Evolutionary conservation across 1,139 yeast species (phyloP), one percentile per base, ranked within the genome.

Genomic region (Hyphopichia buzzinii): DNA sequence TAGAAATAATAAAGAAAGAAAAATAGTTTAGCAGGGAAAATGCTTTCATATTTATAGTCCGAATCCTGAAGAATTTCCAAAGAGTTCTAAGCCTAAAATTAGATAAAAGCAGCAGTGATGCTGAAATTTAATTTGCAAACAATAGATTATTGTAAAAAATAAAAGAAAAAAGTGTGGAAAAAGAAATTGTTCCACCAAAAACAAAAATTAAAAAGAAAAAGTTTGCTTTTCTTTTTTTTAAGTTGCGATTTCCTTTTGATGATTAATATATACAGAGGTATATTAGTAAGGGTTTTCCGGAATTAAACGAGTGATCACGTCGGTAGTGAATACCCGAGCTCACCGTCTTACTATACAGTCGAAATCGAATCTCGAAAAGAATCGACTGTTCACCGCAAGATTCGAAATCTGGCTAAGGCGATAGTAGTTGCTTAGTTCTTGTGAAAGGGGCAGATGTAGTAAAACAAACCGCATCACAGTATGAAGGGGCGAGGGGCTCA

Each of bases 1-100:
- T 19, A 19, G 6, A 26, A 26, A 32, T 15, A 21, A 32, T 13
- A 32, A 26, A 14, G 16, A 21, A 26, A 26, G 19, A 22, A 19
- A 19, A 19, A 19, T 19, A 6, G 8, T 19, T 6, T 6, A 19
- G 23, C 8, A 19, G 23, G 23, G 23, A 19, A 19, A 19, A 7
- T 6, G 6, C 23, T 19, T 7, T 6, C 23, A 19, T 19, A 19
- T 19, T 19, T 19, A 19, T 19, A 19, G 6, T 19, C 8, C 23
- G 10, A 19, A 10, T 7, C 6, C 10, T 19, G 23, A 19, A 19
- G 23, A 19, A 10, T 6, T 19, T 19, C 23, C 10, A 7, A 7
- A 6, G 10, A 19, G 6, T 19, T 19, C 23, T 19, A 19, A 19
- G 23, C 23, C 23, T 19, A 19, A 19, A 19, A 19, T 19, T 19